Base-by-base conservation (phyloP, 2,329 filamentous ascomycete species). In the Pleoardoris graminearum region DNA sequence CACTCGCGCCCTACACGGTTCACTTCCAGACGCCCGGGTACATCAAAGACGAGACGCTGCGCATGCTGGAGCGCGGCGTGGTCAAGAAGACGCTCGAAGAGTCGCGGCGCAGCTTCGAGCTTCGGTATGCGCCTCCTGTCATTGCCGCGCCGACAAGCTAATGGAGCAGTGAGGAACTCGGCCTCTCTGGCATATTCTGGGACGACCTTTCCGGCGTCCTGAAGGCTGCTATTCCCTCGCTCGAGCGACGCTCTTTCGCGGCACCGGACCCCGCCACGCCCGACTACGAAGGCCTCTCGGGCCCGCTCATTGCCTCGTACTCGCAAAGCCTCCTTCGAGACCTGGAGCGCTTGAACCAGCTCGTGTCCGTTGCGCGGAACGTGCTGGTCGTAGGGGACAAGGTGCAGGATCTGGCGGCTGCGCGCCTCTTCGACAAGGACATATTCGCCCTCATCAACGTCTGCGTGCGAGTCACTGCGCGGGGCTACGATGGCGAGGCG, bases 401-500 rank as follows among this genome's bases (percentile, higher is more conserved):
- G 43, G 83, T 82, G 19, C 85, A 87, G 67, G 83, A 87, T 55
- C 74, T 86, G n/a, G 82, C 83, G 2, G 82, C 84, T 4, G 79
- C 82, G 48, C 77, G 80, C 41, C 76, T 80, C 2, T 82, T 86
- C 48, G 84, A 87, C 61, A 81, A 84, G 65, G 79, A 85, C 55
- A 79, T 87, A 25, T 77, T 86, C 57, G 80, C 81, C 33, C 68
- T 87, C 39, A 81, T 87, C 57, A 84, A 85, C 62, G 82, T 84
- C 42, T 86, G 84, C 62, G 83, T 87, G 10, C 77, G 83, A 45
- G 84, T 87, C 11, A 86, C 84, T 0, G 84, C 84, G 7, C 73
- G 84, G 58, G 85, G 84, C 0, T 87, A 85, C 56, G 85, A 87
- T 68, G 84, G 84, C 27, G 83, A 85, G 64, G 80, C 82, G 5